Evolutionary conservation across 176 grass and related monocot genomes (phyloP).

Genomic region (Hyparrhenia diplandra): DNA sequence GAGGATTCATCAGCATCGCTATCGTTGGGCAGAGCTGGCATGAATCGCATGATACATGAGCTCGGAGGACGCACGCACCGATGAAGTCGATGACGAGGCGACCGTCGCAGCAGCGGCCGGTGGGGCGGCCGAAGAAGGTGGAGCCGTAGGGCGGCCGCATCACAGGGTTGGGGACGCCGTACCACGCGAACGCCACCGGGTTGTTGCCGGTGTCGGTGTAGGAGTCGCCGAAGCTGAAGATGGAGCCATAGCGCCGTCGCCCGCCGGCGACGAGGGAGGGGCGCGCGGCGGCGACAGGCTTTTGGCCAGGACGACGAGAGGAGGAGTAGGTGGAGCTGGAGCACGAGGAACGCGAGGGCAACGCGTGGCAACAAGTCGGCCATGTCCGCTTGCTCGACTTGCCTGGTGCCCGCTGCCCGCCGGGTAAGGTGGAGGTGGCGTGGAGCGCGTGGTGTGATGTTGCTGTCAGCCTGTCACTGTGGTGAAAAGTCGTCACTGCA

Average conservation of each 20-base stretch:
- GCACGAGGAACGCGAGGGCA: too few relatives aligned
- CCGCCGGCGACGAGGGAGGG: background rate
- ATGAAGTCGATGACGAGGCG: conserved; percentile 67
- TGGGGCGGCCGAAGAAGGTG: conserved; percentile 35
- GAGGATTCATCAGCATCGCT: too few relatives aligned
- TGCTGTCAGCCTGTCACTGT: too few relatives aligned
- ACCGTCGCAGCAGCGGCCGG: conserved; percentile 56
- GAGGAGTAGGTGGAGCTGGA: too few relatives aligned
- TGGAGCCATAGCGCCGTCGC: conserved; percentile 3
- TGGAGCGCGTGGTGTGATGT: too few relatives aligned
- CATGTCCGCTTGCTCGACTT: too few relatives aligned
- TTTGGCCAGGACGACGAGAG: background rate
- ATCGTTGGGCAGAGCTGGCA: too few relatives aligned
- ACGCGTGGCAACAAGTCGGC: too few relatives aligned
- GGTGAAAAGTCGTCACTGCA: too few relatives aligned
- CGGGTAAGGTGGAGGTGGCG: too few relatives aligned
- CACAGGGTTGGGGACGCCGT: background rate
- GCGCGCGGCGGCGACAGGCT: background rate
- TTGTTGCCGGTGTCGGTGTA: conserved; percentile 55
- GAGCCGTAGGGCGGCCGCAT: conserved; percentile 39
- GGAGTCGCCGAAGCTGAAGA: conserved; percentile 66
- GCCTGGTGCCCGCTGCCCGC: too few relatives aligned
- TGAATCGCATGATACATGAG: background rate
- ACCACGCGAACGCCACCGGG: conserved; percentile 1
- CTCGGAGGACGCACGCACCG: conserved; percentile 11